phyloP scores from a whole-genome alignment of 2,329 filamentous ascomycete genomes.

The Magnaporthiopsis rhizophila region DNA sequence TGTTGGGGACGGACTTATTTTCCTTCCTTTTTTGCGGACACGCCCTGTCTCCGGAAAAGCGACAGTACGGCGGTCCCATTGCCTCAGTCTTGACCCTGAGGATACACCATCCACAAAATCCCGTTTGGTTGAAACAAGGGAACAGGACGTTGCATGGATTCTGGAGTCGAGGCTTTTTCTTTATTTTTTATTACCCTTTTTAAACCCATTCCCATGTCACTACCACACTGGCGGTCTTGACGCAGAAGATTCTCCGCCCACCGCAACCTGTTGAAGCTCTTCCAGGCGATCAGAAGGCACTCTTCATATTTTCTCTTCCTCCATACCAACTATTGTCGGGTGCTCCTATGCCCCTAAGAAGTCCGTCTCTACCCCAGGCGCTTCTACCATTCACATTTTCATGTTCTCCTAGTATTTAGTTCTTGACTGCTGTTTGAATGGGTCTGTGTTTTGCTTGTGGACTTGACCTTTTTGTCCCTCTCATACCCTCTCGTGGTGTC shows the following conservation, averaged over 20 bases:
- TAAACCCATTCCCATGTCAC: background rate
- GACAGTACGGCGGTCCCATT: background rate
- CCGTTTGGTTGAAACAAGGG: conserved; percentile 1
- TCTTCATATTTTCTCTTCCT: background rate
- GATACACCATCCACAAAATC: background rate
- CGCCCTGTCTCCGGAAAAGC: background rate
- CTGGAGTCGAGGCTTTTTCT: conserved; percentile 3
- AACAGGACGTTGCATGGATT: conserved; percentile 8
- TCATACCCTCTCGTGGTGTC: background rate
- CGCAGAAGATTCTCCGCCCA: background rate
- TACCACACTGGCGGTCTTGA: background rate
- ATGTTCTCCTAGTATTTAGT: background rate
- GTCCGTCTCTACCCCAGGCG: background rate
- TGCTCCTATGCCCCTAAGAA: background rate
- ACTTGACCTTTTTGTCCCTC: background rate
- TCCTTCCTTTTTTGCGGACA: background rate
- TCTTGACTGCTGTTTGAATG: background rate
- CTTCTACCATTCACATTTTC: background rate
- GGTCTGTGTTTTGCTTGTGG: background rate
- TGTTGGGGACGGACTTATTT: background rate
- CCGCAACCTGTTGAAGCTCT: background rate
- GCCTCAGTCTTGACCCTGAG: background rate
- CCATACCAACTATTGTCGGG: background rate
- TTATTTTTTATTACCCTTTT: conserved; percentile 1
- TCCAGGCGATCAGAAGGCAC: background rate